These are phyloP conservation scores for Pyricularia pennisetigena DNA, from an alignment of 2,329 filamentous ascomycete species.

Conservation along the genomic window DNA sequence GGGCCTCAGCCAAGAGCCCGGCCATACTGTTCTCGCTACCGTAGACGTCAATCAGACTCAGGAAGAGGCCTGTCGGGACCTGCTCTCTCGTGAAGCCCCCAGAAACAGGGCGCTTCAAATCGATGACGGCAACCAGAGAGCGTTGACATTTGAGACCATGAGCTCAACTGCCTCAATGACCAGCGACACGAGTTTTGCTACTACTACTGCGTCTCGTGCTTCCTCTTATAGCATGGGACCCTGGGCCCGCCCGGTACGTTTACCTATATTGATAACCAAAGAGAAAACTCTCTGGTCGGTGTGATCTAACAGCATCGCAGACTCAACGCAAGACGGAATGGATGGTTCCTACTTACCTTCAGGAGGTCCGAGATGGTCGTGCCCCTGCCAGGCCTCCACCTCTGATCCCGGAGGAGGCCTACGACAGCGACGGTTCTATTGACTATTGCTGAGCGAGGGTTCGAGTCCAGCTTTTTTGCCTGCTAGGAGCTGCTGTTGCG, in stretches of 20 bases:
- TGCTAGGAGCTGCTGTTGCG: background rate
- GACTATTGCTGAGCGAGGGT: background rate
- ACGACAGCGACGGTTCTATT: background rate
- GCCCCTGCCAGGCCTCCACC: background rate
- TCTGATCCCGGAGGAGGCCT: slow-evolving; percentile 1
- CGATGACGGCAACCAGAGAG: background rate
- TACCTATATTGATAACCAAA: background rate
- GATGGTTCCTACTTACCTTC: background rate
- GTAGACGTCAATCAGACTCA: background rate
- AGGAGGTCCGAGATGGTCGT: background rate
- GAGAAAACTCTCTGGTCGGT: background rate
- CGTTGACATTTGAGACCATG: background rate
- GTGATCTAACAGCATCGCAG: background rate
- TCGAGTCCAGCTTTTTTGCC: background rate
- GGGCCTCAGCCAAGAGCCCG: slow-evolving; percentile 2
- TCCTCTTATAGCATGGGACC: background rate
- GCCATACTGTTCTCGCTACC: background rate
- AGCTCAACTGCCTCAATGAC: background rate
- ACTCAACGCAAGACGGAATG: background rate
- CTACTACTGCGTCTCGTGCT: background rate
- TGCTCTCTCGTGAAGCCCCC: background rate
- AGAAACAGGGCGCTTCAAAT: background rate
- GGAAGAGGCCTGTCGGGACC: background rate
- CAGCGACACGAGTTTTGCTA: background rate
- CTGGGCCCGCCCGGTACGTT: background rate